These are phyloP conservation scores for Saccharum officinarum DNA, from an alignment of 176 grass and related monocot genomes.

Conservation along the genomic window DNA sequence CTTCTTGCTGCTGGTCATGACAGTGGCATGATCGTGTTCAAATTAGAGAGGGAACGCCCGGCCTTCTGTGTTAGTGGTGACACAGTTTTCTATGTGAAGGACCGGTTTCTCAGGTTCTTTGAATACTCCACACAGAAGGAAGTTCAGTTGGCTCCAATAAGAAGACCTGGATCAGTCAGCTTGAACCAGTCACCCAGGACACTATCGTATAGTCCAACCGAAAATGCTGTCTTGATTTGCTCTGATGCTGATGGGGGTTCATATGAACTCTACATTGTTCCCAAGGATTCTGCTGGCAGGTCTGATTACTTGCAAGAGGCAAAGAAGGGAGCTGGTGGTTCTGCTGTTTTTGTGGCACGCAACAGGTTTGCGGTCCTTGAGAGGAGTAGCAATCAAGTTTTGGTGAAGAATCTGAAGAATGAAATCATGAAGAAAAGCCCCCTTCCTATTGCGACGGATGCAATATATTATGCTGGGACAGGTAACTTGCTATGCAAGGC, in stretches of 20 bases:
- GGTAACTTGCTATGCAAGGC: conserved; percentile 84
- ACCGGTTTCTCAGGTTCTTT: conserved; percentile 69
- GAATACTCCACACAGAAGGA: conserved; percentile 86
- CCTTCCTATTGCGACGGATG: conserved; percentile 86
- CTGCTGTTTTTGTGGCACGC: conserved; percentile 84
- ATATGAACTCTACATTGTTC: conserved; percentile 81
- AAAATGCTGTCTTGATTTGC: conserved; percentile 89
- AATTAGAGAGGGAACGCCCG: conserved; percentile 87
- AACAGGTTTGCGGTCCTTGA: conserved; percentile 92
- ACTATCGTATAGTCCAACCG: conserved; percentile 84
- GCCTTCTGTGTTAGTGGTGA: conserved; percentile 75
- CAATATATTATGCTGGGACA: conserved; percentile 91
- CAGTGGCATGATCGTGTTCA: conserved; percentile 94
- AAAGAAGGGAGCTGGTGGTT: conserved; percentile 73
- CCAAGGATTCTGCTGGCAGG: conserved; percentile 78
- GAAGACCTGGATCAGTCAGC: conserved; percentile 72
- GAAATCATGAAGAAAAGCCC: conserved; percentile 90
- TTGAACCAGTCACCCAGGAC: conserved; percentile 87
- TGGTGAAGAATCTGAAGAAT: conserved; percentile 91
- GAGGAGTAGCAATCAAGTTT: conserved; percentile 80
- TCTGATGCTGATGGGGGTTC: conserved; percentile 90
- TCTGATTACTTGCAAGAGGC: conserved; percentile 81
- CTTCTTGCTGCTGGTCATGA: conserved; percentile 98
- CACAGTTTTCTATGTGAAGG: conserved; percentile 87
- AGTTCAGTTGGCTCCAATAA: conserved; percentile 66